Base-by-base conservation (phyloP, 1,284 basidiomycete species). In the Macrocystidia cucumis region DNA sequence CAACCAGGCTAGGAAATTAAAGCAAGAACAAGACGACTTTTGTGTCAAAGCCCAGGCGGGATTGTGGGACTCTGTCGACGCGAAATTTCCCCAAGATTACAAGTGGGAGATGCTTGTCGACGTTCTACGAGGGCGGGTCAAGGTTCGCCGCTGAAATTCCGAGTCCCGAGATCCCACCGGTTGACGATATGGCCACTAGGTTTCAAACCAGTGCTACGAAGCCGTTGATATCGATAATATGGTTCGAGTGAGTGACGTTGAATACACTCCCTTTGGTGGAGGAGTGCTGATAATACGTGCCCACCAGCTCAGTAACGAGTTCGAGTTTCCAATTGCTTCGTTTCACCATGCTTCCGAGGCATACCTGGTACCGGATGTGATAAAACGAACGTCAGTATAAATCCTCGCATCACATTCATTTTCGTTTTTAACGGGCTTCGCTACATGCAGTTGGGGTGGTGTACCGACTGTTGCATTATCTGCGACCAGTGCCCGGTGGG, bases 51-150 rank as follows among this genome's bases (percentile, higher is more conserved):
- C 65, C 0, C 59, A 72, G 34, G 59, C 65, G 1, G 76, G 79
- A 1, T 49, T 74, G 12, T 88, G 82, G 77, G 68, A 74, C 19
- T 60, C 63, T 4, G 55, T 79, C 4, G 39, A 60, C 42, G 67
- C 60, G n/a, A 50, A 59, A 1, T 90, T 87, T 57, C 90, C 90
- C 0, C 75, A 84, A 23, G 74, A 76, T 44, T 59, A 85, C 21
- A 71, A 83, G 47, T 86, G 79, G 72, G 89, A 93, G 50, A 71
- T 78, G 21, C 60, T 93, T 12, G 78, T 89, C 2, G 90, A 92
- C 41, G 79, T 91, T 9, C 65, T 95, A 32, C 67, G 91, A 29
- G 87, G 86, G 2, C 75, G 69, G 43, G 83, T 85, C 51, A 86
- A 84, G 68, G 81, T 80, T n/a, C n/a, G n/a, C n/a, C n/a, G n/a